Percentiles rank a stretch among this genome's conserved stretches.
phyloP scores from a whole-genome alignment of 495 filamentous ascomycete genomes.

The Penicillium coffeae region DNA sequence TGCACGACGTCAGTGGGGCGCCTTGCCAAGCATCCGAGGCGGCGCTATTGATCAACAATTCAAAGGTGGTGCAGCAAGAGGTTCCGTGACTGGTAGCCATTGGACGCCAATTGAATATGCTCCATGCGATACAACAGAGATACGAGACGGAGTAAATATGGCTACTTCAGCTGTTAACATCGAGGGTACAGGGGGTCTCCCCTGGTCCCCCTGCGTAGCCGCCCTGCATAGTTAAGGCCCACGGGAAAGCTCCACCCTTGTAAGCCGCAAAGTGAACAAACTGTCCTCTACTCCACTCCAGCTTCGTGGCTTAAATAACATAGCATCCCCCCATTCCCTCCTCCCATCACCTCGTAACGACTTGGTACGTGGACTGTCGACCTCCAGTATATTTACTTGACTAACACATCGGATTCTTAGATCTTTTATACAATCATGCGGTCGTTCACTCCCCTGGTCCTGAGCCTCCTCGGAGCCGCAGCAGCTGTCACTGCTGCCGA shows the following conservation, averaged over 20 bases:
- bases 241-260: constrained; percentile 16
- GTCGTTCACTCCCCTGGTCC: constrained; percentile 50
- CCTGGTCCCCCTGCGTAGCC: constrained; percentile 8
- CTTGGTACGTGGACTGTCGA: not conserved
- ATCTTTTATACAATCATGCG: constrained; percentile 47
- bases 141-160: too few relatives aligned
- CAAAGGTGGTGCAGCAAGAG: not conserved
- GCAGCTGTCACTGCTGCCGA: constrained; percentile 61
- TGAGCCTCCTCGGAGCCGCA: constrained; percentile 57
- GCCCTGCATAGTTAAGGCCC: constrained; percentile 14
- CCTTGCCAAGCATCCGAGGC: not conserved
- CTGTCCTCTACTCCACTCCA: constrained; percentile 40
- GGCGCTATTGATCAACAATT: not conserved
- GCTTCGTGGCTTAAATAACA: constrained; percentile 1
- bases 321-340: not conserved
- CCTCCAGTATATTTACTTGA: not conserved
- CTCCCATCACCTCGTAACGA: not conserved
- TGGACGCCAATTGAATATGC: too few relatives aligned
- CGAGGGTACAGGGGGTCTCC: not conserved
- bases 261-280: constrained; percentile 42
- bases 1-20: not conserved
- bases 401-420: constrained; percentile 2
- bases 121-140: too few relatives aligned
- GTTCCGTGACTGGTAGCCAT: too few relatives aligned
- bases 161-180: too few relatives aligned